Base-by-base conservation (phyloP, 2,329 filamentous ascomycete species). In the Aspergillus ustus region DNA sequence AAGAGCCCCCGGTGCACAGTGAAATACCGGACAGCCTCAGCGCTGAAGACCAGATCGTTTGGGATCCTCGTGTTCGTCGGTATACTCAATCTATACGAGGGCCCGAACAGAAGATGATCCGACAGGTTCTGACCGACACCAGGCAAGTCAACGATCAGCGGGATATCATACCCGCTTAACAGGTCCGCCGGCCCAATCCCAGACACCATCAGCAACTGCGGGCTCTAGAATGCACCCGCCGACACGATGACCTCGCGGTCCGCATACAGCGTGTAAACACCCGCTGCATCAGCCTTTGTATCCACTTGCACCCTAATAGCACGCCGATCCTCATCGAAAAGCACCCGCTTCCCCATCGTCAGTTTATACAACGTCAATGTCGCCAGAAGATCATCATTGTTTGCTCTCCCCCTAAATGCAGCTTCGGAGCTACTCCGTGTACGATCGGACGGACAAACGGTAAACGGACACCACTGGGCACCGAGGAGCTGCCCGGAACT, bases 371-470 rank as follows among this genome's bases (percentile, higher is more conserved):
- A 9, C 29, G 2, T 34, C 29, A 34, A 7, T 34, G 29, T 34
- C 29, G 29, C 29, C 7, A 34, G 29, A 6, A 34, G 29, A 6
- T 4, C 45, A n/a, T 49, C 20, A 11, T 50, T 15, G 17, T 50
- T 29, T 28, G n/a, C 20, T 20, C 28, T 17, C 13, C 8, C 34
- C 19, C 22, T 40, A 17, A 65, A 54, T 7, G 55, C 53, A 15
- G 52, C 52, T 31, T 63, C 58, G 2, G 61, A 61, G 20, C 54
- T 59, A 7, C 52, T 59, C n/a, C 63, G 54, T 34, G 58, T 57
- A 9, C 51, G 52, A 20, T 59, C 66, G 7, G 40, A 34, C 4
- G 69, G 66, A n/a, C 69, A 50, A 50, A 78, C 71, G 0, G 74
- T 77, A 0, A 67, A 69, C 0, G 70, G 67, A 11, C 65, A 62